Base-by-base conservation (phyloP, 139 green algal species). In the Yamagishiella unicocca region DNA sequence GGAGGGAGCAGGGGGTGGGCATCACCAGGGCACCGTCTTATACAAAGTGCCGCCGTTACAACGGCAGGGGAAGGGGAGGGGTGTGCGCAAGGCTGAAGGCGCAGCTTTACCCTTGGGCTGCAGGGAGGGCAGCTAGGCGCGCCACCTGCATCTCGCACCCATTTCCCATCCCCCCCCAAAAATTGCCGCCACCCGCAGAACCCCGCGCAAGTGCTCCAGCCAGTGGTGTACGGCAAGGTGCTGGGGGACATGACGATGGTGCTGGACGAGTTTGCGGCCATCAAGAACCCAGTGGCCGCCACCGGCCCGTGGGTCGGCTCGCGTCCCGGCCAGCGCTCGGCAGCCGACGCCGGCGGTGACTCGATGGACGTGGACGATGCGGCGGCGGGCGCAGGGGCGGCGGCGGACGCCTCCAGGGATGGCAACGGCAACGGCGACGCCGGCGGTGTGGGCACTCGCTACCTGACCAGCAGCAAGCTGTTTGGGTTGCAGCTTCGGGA, bases 401-500 rank as follows among this genome's bases (percentile, higher is more conserved):
- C 14, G 1, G 38, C 25, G 0, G 61, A n/a, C n/a, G n/a, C n/a
- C n/a, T n/a, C n/a, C n/a, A n/a, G 10, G 1, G 25, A 4, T 4
- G 58, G 61, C 35, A 27, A 10, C 21, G 71, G 40, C 40, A n/a
- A 6, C 3, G 22, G 67, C 42, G 62, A 66, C 61, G 46, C n/a
- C 24, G 73, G 72, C 38, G 79, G 79, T 24, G 58, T 31, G 64
- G 64, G 81, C 67, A 72, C 61, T 9, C 81, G 81, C 42, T 98
- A 97, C 89, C 91, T 98, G 40, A 96, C 90, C 90, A 95, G 91
- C 88, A 90, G 84, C 72, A 91, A 93, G 84, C 93, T 98, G 81
- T 93, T 97, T 79, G 85, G 89, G 24, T 90, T 98, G 83, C 90
- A 93, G 83, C 25, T 93, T 50, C 75, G 90, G 12, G 96, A 98